Base-by-base conservation (phyloP, 1,139 yeast genomes). In the Saccharomyces hybrid region DNA sequence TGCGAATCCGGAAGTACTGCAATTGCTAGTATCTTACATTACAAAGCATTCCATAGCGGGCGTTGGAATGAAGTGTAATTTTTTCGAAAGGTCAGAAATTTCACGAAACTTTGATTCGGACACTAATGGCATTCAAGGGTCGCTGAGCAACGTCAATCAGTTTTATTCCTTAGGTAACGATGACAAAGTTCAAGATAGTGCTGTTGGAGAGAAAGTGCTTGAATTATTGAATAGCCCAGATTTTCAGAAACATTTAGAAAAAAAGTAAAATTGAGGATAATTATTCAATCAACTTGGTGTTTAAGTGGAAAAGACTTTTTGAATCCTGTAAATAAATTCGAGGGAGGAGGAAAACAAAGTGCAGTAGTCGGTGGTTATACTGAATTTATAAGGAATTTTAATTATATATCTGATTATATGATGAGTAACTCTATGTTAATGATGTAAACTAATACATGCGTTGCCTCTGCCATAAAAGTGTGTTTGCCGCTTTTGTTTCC, bases 1-100 rank as follows among this genome's bases (percentile, higher is more conserved):
- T 71, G 82, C 97, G 26, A 84, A 87, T 60, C 85, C 93, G 1
- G 97, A 89, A 65, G 84, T 87, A 3, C 77, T 93, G 49, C 96
- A 93, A 69, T 74, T 87, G 54, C 84, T 93, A 83, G 77, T 91
- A 56, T 82, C 95, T 31, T 87, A 86, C 61, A 75, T 93, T 53
- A 81, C 86, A 63, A 87, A 88, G 71, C 83, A 93, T 70, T 80
- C 90, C 16, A 77, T 88, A 56, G 79, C 86, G 50, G 96, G 93
- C 59, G 93, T 93, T 11, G 89, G 93, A 60, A 82, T 90, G 70
- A 84, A 83, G 66, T 95, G 96, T 47, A 78, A 79, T 55, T 74
- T 90, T 54, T 84, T 76, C 63, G 79, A 83, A 32, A 74, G 78
- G 55, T 95, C 88, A 1, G 47, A 25, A 19, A 56, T 69, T 66